phyloP scores from a whole-genome alignment of 139 green algal genomes.

The Edaphochlamys debaryana region DNA sequence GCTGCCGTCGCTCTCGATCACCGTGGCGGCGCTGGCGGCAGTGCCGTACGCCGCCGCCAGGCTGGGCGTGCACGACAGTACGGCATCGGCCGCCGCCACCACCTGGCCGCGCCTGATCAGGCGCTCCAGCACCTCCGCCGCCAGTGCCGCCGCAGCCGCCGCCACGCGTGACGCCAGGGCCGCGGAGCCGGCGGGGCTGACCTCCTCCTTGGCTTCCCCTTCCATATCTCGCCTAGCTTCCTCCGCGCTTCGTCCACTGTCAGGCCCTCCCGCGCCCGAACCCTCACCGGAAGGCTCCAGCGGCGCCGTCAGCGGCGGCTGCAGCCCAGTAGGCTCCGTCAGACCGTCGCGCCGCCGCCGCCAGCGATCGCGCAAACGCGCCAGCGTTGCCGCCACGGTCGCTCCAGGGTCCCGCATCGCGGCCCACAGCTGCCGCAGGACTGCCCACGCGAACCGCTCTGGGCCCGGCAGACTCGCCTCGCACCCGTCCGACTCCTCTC shows the following conservation, averaged over 20 bases:
- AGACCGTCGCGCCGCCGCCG: neutral
- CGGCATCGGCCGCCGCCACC: slow-evolving; percentile 19
- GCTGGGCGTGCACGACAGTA: neutral
- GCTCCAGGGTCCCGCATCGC: neutral
- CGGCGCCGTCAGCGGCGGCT: neutral
- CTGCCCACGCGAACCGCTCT: neutral
- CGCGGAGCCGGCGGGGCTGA: neutral
- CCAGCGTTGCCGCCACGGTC: neutral
- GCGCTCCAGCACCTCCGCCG: slow-evolving; percentile 11
- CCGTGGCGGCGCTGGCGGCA: neutral
- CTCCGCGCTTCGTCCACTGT: no score
- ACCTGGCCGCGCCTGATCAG: neutral
- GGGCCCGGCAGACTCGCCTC: neutral
- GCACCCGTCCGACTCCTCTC: no score
- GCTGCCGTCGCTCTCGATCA: neutral
- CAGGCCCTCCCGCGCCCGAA: no score
- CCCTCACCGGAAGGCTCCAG: neutral
- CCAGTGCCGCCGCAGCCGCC: neutral
- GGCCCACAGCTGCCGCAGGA: slow-evolving; percentile 32
- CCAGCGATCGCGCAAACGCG: neutral
- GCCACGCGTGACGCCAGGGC: neutral
- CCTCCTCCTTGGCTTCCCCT: no score
- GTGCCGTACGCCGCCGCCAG: neutral
- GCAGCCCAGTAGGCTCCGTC: neutral
- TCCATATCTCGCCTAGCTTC: no score